phyloP scores from a whole-genome alignment of 2,329 filamentous ascomycete genomes.

The Teratosphaeria destructans region DNA sequence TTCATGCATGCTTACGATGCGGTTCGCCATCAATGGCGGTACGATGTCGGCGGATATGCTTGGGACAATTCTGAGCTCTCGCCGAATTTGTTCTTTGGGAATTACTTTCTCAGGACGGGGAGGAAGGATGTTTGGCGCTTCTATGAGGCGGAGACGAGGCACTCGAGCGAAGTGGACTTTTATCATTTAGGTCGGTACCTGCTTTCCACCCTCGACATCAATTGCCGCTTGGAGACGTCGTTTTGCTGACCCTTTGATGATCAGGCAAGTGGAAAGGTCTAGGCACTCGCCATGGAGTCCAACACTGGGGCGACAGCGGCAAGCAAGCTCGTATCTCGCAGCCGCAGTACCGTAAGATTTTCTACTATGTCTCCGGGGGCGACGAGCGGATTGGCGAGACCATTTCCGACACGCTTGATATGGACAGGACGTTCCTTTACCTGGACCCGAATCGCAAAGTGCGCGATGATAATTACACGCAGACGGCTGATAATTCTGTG shows the following conservation, averaged over 20 bases:
- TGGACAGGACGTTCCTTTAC: conserved; percentile 41
- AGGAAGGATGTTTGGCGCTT: conserved; percentile 48
- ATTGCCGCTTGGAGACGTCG: not conserved
- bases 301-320: conserved; percentile 50
- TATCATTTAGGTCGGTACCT: conserved; percentile 40
- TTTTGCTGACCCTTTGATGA: not conserved
- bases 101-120: conserved; percentile 50
- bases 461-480: conserved; percentile 41
- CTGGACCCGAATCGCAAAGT: conserved; percentile 52
- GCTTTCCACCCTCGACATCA: not conserved
- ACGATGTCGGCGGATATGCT: conserved; percentile 53
- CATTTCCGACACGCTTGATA: conserved; percentile 42
- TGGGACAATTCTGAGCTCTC: conserved; percentile 58
- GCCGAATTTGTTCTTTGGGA: conserved; percentile 53
- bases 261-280: conserved; percentile 44
- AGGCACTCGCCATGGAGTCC: conserved; percentile 52
- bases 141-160: conserved; percentile 48
- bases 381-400: conserved; percentile 49
- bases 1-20: conserved; percentile 53
- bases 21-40: conserved; percentile 51
- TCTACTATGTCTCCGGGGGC: conserved; percentile 47
- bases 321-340: conserved; percentile 54
- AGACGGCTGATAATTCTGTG: conserved; percentile 10
- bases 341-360: conserved; percentile 47
- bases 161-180: conserved; percentile 52